Evolutionary conservation across 2,329 filamentous ascomycete species (phyloP).

Genomic region (Karstenula rhodostoma): DNA sequence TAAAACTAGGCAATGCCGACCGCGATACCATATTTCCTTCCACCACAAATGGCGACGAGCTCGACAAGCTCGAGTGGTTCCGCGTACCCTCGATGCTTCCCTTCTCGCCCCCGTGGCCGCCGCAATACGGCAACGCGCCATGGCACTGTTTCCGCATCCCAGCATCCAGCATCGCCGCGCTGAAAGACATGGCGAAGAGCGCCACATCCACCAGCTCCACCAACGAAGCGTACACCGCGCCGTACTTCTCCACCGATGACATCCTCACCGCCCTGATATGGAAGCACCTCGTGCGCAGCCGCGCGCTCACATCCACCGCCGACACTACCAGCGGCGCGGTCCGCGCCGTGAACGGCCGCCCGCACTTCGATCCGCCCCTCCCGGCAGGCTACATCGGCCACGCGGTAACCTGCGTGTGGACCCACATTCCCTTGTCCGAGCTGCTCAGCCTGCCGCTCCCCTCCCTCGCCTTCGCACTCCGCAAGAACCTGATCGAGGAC

Average conservation of each 20-base stretch:
- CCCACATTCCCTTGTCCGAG: neutral
- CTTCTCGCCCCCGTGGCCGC: constrained; percentile 3
- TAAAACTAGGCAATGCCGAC: neutral
- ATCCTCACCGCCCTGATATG: neutral
- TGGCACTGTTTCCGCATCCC: constrained; percentile 6
- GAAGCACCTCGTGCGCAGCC: constrained; percentile 5
- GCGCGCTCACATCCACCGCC: neutral
- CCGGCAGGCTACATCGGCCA: constrained; percentile 4
- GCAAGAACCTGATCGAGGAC: constrained; percentile 5
- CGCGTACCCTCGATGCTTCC: neutral
- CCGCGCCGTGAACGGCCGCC: constrained; percentile 3
- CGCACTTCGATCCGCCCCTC: neutral
- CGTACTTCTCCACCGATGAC: constrained; percentile 6
- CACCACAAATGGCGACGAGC: neutral
- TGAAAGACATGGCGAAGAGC: neutral
- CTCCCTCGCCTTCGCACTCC: neutral
- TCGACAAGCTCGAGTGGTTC: neutral
- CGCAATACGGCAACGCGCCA: constrained; percentile 6
- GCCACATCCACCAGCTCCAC: neutral
- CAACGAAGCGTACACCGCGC: neutral
- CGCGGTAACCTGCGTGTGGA: constrained; percentile 1
- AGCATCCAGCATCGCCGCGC: neutral
- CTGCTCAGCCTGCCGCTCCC: neutral
- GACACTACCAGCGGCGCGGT: neutral
- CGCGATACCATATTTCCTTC: neutral